Conservation (phyloP, 495 filamentous ascomycete genomes). For the Trichodelitschia bisporula region DNA sequence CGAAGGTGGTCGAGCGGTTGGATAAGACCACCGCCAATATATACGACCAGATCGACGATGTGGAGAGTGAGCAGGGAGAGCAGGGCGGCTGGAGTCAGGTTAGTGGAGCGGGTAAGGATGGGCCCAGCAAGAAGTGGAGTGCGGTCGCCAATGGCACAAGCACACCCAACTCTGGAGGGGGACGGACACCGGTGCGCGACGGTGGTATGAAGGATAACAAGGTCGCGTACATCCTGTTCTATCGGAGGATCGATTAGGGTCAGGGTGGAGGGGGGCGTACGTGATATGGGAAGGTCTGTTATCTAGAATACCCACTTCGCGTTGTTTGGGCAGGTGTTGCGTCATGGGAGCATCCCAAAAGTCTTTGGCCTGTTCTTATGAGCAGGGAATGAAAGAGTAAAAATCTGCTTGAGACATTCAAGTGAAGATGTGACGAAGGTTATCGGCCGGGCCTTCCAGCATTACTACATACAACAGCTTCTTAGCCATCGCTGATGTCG, state of each 20-base stretch:
- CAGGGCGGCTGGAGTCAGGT: constrained; percentile 66
- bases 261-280: no score
- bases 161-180: constrained; percentile 26
- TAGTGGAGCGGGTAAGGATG: constrained; percentile 26
- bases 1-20: constrained; percentile 49
- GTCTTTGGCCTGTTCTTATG: no score
- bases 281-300: no score
- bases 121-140: constrained; percentile 38
- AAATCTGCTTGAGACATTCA: no score
- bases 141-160: constrained; percentile 37
- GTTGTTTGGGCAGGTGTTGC: no score
- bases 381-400: no score
- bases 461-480: no score
- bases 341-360: no score
- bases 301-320: no score
- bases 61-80: constrained; percentile 32
- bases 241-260: constrained; percentile 48
- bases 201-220: constrained; percentile 73
- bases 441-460: no score
- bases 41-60: constrained; percentile 43
- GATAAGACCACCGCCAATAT: constrained; percentile 47
- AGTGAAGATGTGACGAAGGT: no score
- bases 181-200: constrained; percentile 34
- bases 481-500: no score
- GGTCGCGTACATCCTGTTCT: constrained; percentile 90